These are phyloP conservation scores for Populus simonii DNA, from an alignment of 345 rosid genomes.

Conservation along the genomic window DNA sequence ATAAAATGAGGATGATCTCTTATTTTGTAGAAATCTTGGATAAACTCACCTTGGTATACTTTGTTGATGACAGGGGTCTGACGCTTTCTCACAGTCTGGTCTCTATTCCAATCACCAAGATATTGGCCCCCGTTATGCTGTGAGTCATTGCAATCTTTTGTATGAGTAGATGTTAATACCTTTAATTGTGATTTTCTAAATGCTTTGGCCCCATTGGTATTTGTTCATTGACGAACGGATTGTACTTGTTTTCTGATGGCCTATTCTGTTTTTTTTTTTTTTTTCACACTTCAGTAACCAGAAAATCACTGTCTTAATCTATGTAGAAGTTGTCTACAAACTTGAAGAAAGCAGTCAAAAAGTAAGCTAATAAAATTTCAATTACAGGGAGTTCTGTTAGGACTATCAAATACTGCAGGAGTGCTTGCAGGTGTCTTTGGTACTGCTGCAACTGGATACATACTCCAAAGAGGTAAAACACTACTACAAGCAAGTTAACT, in stretches of 20 bases:
- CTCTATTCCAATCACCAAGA: constrained; percentile 98
- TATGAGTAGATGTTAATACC: not conserved
- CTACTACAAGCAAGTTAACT: not conserved
- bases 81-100: constrained; percentile 97
- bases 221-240: not conserved
- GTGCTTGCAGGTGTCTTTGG: constrained; percentile 96
- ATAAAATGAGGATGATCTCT: not conserved
- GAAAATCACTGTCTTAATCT: not conserved
- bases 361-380: constrained; percentile 10
- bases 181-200: not conserved
- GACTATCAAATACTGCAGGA: constrained; percentile 91
- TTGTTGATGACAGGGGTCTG: constrained; percentile 65
- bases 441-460: constrained; percentile 94
- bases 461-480: constrained; percentile 71
- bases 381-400: constrained; percentile 82
- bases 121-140: constrained; percentile 93
- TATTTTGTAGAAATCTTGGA: constrained; percentile 4
- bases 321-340: not conserved
- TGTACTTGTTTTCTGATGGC: not conserved
- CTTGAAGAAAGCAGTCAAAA: not conserved
- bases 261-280: not conserved
- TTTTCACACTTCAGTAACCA: not conserved
- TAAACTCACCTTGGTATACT: not conserved
- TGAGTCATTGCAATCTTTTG: constrained; percentile 34
- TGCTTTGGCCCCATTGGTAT: not conserved